phyloP scores from a whole-genome alignment of 805 yeast genomes.

The Wickerhamiella sergipiensis region DNA sequence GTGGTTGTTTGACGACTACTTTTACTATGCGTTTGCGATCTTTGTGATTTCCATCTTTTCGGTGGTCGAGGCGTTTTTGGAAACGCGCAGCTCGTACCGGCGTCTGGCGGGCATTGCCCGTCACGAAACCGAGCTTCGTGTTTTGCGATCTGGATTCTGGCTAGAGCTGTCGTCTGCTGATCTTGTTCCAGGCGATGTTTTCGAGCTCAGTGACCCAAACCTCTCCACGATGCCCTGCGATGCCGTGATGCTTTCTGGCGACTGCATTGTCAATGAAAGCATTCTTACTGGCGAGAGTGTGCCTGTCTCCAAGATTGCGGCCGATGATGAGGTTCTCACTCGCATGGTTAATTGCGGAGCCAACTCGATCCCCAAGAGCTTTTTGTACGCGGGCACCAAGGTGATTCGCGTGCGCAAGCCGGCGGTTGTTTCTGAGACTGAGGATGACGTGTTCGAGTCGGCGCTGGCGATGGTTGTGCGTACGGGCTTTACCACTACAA shows the following conservation, averaged over 20 bases:
- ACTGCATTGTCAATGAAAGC: conserved; percentile 91
- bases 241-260: conserved; percentile 75
- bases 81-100: conserved; percentile 61
- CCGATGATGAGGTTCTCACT: conserved; percentile 47
- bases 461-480: conserved; percentile 79
- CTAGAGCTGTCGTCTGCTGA: conserved; percentile 60
- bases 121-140: conserved; percentile 71
- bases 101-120: conserved; percentile 62
- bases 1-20: conserved; percentile 88
- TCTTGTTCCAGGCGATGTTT: conserved; percentile 91
- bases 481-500: conserved; percentile 91
- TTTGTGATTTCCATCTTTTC: conserved; percentile 74
- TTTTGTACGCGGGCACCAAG: conserved; percentile 78
- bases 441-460: conserved; percentile 40
- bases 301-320: conserved; percentile 75
- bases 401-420: conserved; percentile 69
- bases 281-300: conserved; percentile 98
- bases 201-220: conserved; percentile 80
- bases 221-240: conserved; percentile 73
- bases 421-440: conserved; percentile 28
- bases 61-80: conserved; percentile 67
- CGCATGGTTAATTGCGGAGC: conserved; percentile 36
- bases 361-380: conserved; percentile 20
- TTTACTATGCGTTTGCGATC: conserved; percentile 87
- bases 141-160: conserved; percentile 90